A percentile compares a stretch with the other conserved stretches of the same genome.
Evolutionary conservation across 768 basidiomycete genomes (phyloP).

Genomic region (Hydnomerulius pinastri): DNA sequence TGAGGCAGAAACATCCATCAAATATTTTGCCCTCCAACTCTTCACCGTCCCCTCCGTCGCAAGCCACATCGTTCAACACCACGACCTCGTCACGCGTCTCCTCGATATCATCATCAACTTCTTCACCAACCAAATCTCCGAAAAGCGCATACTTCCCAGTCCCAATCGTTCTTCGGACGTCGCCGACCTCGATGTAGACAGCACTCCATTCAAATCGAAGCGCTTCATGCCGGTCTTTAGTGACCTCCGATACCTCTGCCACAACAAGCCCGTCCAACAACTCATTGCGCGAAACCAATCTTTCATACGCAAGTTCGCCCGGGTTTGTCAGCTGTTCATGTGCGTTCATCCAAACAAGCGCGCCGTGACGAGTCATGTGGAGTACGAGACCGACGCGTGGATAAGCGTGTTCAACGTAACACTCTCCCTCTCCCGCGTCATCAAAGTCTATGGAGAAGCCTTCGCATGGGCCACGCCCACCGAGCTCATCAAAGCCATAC

Average conservation of each 20-base stretch:
- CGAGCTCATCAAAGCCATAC: conserved; percentile 67
- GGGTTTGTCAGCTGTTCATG: conserved; percentile 88
- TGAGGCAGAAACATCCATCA: conserved; percentile 93
- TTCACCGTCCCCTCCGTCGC: conserved; percentile 91
- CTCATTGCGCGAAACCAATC: conserved; percentile 70
- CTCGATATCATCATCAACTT: conserved; percentile 86
- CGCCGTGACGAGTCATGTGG: conserved; percentile 80
- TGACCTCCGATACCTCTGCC: conserved; percentile 83
- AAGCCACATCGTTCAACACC: conserved; percentile 70
- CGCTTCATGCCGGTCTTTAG: conserved; percentile 95
- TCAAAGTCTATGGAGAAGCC: conserved; percentile 87
- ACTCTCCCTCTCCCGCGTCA: conserved; percentile 83
- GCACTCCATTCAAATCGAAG: conserved; percentile 89
- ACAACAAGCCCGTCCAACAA: conserved; percentile 76
- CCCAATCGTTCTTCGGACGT: conserved; percentile 17
- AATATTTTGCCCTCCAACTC: conserved; percentile 89
- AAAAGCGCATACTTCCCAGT: conserved; percentile 59
- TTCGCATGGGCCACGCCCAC: conserved; percentile 59
- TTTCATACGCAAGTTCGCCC: conserved; percentile 70
- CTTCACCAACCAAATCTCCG: conserved; percentile 87
- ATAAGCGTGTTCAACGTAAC: conserved; percentile 96
- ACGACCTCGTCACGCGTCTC: conserved; percentile 73
- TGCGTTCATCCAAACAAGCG: conserved; percentile 90
- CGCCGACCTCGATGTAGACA: conserved; percentile 73
- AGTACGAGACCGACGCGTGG: conserved; percentile 97